Conservation (phyloP, 2,329 filamentous ascomycete genomes). For the Aspergillus fijiensis region DNA sequence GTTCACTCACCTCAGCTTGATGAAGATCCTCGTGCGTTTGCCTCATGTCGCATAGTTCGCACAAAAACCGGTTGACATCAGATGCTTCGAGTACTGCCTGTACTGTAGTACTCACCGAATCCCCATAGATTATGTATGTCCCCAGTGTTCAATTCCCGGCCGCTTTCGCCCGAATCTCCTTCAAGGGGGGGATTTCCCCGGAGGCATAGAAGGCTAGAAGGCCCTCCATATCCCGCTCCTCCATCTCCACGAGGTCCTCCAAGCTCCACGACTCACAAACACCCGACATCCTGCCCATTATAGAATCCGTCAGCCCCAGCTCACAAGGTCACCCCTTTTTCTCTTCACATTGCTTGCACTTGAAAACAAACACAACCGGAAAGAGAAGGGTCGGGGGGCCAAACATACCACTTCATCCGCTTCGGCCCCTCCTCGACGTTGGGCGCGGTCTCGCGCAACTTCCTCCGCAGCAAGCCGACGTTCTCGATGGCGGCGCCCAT, state of each 20-base stretch:
- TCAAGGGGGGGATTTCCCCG: slow-evolving; percentile 39
- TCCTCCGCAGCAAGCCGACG: slow-evolving; percentile 76
- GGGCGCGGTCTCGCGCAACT: slow-evolving; percentile 75
- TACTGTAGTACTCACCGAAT: too few relatives aligned
- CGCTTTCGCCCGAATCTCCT: slow-evolving; percentile 31
- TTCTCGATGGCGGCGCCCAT: slow-evolving; percentile 82
- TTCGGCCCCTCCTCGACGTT: slow-evolving; percentile 72
- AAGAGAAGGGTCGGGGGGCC: neutral
- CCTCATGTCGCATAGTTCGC: neutral
- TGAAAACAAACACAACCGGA: too few relatives aligned
- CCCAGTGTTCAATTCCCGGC: neutral
- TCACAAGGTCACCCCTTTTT: too few relatives aligned
- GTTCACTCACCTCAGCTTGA: too few relatives aligned
- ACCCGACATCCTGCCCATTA: slow-evolving; percentile 72
- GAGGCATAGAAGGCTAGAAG: slow-evolving; percentile 71
- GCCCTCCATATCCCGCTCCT: slow-evolving; percentile 78
- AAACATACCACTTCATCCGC: slow-evolving; percentile 78
- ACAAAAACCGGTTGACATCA: neutral
- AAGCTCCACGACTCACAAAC: slow-evolving; percentile 86
- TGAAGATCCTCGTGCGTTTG: too few relatives aligned
- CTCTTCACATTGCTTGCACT: too few relatives aligned
- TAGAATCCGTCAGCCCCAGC: neutral
- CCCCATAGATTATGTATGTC: neutral
- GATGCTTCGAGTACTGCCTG: neutral
- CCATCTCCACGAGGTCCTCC: slow-evolving; percentile 79